phyloP scores from a whole-genome alignment of 257 asterid species.

The Fraxinus excelsior region DNA sequence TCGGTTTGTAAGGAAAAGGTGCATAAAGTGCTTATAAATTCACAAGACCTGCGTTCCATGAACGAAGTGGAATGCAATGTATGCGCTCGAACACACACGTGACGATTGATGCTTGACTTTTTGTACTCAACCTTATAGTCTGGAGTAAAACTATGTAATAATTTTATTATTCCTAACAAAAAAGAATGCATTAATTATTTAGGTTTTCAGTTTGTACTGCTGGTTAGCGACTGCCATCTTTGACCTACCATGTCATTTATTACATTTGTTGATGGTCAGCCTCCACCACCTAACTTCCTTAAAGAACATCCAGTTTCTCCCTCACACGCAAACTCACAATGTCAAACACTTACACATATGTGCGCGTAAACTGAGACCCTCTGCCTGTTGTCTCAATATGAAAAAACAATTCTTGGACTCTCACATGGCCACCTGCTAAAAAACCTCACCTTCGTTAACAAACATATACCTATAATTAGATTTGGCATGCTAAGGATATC shows the following conservation, averaged over 20 bases:
- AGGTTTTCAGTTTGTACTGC: no score
- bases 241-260: background rate
- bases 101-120: no score
- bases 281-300: slow-evolving; percentile 18
- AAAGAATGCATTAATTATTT: no score
- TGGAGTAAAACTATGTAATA: no score
- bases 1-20: no score
- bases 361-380: background rate
- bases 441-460: background rate
- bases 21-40: no score
- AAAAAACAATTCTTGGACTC: slow-evolving; percentile 13
- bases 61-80: no score
- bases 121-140: no score
- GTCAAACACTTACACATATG: background rate
- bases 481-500: background rate
- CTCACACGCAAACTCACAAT: background rate
- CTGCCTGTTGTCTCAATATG: background rate
- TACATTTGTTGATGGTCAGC: slow-evolving; percentile 10
- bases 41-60: no score
- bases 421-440: slow-evolving; percentile 28
- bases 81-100: no score
- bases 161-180: no score
- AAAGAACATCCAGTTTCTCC: background rate
- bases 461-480: slow-evolving; percentile 2
- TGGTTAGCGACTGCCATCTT: background rate